Evolutionary conservation across 1,139 yeast genomes (phyloP), one percentile per base, ranked within the genome.

Genomic region (Geotrichum citri-aurantii): DNA sequence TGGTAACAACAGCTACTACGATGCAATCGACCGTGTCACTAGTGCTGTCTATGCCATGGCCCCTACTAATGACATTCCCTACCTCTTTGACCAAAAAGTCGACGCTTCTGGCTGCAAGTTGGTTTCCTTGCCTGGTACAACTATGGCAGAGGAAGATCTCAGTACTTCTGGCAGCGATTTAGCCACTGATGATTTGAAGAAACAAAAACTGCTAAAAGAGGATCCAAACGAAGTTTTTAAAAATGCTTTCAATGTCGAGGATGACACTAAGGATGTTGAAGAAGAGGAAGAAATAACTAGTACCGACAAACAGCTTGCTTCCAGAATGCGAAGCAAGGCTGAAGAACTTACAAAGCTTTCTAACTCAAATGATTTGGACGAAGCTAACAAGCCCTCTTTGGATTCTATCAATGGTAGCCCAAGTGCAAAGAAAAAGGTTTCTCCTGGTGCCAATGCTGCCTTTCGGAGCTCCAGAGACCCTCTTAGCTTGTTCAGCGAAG

Each of bases 101-200:
- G 85, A 82, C 64, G 72, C 79, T 2, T 78, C 83, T 8, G 84
- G 85, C 8, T 82, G 85, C 63, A 67, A 69, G 48, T 24, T 72
- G 29, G 31, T 47, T 12, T 29, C 59, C 3, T 21, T 53, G 31
- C 7, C 48, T 24, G 52, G 51, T 11, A 17, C 33, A 5, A n/a
- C 27, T 6, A 26, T 17, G 6, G 49, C 27, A 17, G 29, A 46
- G 19, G n/a, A 21, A n/a, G 49, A 46, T 46, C 19, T n/a, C 8
- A n/a, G 17, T 17, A 27, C 24, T 19, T 47, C 55, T 44, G 10
- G n/a, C 4, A 19, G n/a, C 17, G 50, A 52, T 23, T 24, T 49
- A 6, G 29, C 40, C 2, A 21, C 53, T 50, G 5, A 50, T 31
- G 46, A 19, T 29, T 10, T 12, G 2, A 19, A 50, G 44, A 50